A percentile compares a stretch with the other conserved stretches of the same genome.
phyloP scores from a whole-genome alignment of 140 eudicot genomes.

The Cichorium intybus region DNA sequence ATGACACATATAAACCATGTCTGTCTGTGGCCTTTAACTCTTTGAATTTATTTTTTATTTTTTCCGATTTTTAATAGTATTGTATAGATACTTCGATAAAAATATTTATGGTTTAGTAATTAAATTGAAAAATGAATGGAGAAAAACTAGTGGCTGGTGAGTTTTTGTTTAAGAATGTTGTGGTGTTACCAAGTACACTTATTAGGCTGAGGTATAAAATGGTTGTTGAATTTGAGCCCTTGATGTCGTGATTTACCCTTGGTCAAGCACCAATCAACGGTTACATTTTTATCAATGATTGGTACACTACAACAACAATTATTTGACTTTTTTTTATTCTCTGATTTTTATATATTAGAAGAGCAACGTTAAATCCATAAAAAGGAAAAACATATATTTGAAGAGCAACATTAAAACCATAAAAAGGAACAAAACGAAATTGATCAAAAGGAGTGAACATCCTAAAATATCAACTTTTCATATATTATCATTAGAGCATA shows the following conservation, averaged over 20 bases:
- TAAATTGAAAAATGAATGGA: not conserved
- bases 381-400: too few relatives aligned
- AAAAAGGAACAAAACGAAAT: too few relatives aligned
- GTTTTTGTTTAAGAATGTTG: constrained; percentile 1
- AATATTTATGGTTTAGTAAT: not conserved
- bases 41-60: not conserved
- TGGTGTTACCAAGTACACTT: constrained; percentile 18
- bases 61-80: not conserved
- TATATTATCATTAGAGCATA: too few relatives aligned
- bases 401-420: too few relatives aligned
- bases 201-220: constrained; percentile 14
- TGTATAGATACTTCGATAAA: not conserved
- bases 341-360: too few relatives aligned
- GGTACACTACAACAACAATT: too few relatives aligned
- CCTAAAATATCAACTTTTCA: too few relatives aligned
- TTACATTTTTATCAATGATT: not conserved
- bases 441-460: too few relatives aligned
- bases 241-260: not conserved
- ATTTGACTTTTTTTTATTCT: too few relatives aligned
- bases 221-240: constrained; percentile 12
- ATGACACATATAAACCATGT: not conserved
- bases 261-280: not conserved
- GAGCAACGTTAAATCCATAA: too few relatives aligned
- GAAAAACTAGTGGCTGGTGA: not conserved
- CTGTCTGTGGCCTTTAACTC: constrained; percentile 14